These are phyloP conservation scores for Pistacia atlantica DNA, from an alignment of 345 rosid genomes.

Conservation along the genomic window DNA sequence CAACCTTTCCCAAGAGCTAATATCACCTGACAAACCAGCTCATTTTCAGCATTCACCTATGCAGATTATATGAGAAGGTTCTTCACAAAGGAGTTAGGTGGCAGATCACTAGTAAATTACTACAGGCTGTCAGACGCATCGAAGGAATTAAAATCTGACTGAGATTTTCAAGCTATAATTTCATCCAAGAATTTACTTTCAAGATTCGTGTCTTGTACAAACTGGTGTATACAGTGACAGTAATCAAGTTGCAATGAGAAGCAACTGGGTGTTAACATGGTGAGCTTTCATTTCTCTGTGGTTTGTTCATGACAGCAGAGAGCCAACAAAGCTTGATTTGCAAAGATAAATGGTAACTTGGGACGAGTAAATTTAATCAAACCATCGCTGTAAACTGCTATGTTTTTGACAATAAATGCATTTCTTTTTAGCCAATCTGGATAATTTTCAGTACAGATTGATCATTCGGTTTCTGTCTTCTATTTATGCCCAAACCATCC, in stretches of 20 bases:
- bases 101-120: slow-evolving; percentile 37
- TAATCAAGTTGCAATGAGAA: too few species aligned
- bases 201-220: too few species aligned
- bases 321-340: too few species aligned
- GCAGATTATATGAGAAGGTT: slow-evolving; percentile 38
- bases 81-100: slow-evolving; percentile 47
- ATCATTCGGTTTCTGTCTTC: slow-evolving; percentile 2
- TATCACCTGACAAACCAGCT: slow-evolving; percentile 42
- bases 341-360: too few species aligned
- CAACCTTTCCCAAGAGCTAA: slow-evolving; percentile 44
- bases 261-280: too few species aligned
- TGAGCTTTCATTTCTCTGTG: too few species aligned
- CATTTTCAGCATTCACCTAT: slow-evolving; percentile 30
- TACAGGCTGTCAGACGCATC: slow-evolving; percentile 26
- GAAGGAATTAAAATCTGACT: neutral
- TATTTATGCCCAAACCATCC: slow-evolving; percentile 58
- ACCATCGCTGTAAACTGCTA: neutral
- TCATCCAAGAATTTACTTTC: too few species aligned
- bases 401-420: neutral
- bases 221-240: too few species aligned
- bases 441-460: neutral
- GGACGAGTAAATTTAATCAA: too few species aligned
- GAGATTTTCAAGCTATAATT: too few species aligned
- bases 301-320: too few species aligned
- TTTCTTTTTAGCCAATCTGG: neutral